Conservation (phyloP, 305 asterid species). For the Stenogyne calaminthoides region DNA sequence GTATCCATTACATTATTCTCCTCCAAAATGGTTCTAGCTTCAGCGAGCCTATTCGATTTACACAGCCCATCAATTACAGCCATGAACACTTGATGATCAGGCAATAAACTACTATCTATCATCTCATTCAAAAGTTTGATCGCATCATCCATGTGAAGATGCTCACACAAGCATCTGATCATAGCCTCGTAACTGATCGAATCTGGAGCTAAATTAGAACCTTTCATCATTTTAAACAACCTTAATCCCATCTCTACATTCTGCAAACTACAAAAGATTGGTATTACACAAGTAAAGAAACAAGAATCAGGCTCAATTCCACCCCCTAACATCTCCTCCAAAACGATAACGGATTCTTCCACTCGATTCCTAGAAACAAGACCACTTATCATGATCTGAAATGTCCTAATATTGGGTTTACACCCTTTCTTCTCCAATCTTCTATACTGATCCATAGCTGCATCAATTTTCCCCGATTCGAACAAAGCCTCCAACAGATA, state of each 20-base stretch:
- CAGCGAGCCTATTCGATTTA: slow-evolving; percentile 44
- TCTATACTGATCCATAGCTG: slow-evolving; percentile 68
- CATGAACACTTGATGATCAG: slow-evolving; percentile 41
- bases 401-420: slow-evolving; percentile 65
- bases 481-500: slow-evolving; percentile 70
- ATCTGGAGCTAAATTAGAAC: slow-evolving; percentile 48
- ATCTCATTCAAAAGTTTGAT: slow-evolving; percentile 56
- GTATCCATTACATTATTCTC: slow-evolving; percentile 43
- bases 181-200: slow-evolving; percentile 48
- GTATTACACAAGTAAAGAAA: slow-evolving; percentile 57
- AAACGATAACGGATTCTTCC: slow-evolving; percentile 52
- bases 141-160: slow-evolving; percentile 65
- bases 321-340: slow-evolving; percentile 58
- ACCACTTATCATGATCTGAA: slow-evolving; percentile 62
- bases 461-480: slow-evolving; percentile 61
- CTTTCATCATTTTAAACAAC: slow-evolving; percentile 60
- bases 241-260: slow-evolving; percentile 50
- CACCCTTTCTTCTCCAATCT: slow-evolving; percentile 79
- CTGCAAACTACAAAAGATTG: slow-evolving; percentile 52
- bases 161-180: slow-evolving; percentile 59
- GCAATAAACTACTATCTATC: slow-evolving; percentile 44
- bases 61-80: slow-evolving; percentile 59
- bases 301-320: slow-evolving; percentile 50
- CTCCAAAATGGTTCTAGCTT: slow-evolving; percentile 54
- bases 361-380: slow-evolving; percentile 54